Conservation (phyloP, 225 moss, liverwort and hornwort genomes). For the Thuidium tamariscinum region DNA sequence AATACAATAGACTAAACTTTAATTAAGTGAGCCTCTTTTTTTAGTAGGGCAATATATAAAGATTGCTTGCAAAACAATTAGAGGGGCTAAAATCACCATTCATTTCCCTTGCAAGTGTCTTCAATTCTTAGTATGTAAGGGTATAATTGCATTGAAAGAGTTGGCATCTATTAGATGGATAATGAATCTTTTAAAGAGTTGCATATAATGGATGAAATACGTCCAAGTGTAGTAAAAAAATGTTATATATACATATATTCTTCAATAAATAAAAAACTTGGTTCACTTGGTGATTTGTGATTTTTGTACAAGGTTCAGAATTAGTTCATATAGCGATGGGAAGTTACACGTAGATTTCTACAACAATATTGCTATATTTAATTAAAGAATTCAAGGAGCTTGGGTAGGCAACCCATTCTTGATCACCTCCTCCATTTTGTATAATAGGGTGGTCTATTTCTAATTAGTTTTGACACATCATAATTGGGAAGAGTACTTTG, state of each 20-base stretch:
- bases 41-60: accelerated
- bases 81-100: background rate
- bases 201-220: accelerated
- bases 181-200: background rate
- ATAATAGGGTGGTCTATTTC: no score
- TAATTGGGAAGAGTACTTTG: no score
- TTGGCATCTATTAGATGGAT: accelerated
- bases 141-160: background rate
- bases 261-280: background rate
- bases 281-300: accelerated
- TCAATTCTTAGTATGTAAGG: accelerated
- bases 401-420: no score
- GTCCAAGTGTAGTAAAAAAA: accelerated
- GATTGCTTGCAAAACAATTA: accelerated
- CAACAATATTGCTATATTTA: accelerated
- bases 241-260: no score
- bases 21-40: accelerated
- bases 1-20: accelerated
- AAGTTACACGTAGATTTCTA: no score
- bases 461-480: no score
- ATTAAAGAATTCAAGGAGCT: background rate
- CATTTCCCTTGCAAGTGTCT: background rate
- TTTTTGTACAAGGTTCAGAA: background rate
- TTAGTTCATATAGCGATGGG: accelerated
- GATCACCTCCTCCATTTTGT: no score